Conservation (phyloP, 176 grass and related monocot species). For the Triticum urartu region DNA sequence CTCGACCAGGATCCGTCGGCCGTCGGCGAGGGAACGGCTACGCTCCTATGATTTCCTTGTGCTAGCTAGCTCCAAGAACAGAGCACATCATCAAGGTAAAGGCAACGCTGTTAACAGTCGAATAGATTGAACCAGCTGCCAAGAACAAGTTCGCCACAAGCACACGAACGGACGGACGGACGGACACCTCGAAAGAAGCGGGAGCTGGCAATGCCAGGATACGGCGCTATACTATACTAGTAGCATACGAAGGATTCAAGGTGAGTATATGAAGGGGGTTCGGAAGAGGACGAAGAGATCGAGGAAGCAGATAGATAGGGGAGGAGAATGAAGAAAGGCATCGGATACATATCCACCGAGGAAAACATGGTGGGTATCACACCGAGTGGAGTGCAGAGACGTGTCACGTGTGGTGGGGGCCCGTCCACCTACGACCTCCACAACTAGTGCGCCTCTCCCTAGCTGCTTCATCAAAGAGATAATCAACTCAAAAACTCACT, state of each 20-base stretch:
- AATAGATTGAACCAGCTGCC: not conserved
- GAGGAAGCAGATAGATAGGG: not conserved
- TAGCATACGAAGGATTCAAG: not conserved
- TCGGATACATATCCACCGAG: not conserved
- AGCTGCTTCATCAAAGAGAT: not conserved
- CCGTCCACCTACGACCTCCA: not conserved
- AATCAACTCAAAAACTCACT: not conserved
- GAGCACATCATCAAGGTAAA: not conserved
- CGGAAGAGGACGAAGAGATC: slow-evolving; percentile 21
- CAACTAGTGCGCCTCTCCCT: not conserved
- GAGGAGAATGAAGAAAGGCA: not conserved
- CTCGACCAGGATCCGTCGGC: slow-evolving; percentile 45
- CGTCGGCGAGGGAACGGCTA: not conserved
- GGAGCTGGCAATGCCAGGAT: slow-evolving; percentile 7
- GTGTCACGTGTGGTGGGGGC: slow-evolving; percentile 24
- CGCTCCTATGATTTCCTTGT: not conserved
- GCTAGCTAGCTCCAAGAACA: not conserved
- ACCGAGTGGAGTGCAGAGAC: not conserved
- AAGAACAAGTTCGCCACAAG: not conserved
- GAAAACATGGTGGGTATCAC: slow-evolving; percentile 14
- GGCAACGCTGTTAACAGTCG: not conserved
- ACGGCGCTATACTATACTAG: not conserved
- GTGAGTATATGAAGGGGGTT: not conserved
- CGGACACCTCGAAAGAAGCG: not conserved
- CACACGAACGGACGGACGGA: not conserved